Conservation (phyloP, 345 rosid species). For the Eucalyptus marginata region DNA sequence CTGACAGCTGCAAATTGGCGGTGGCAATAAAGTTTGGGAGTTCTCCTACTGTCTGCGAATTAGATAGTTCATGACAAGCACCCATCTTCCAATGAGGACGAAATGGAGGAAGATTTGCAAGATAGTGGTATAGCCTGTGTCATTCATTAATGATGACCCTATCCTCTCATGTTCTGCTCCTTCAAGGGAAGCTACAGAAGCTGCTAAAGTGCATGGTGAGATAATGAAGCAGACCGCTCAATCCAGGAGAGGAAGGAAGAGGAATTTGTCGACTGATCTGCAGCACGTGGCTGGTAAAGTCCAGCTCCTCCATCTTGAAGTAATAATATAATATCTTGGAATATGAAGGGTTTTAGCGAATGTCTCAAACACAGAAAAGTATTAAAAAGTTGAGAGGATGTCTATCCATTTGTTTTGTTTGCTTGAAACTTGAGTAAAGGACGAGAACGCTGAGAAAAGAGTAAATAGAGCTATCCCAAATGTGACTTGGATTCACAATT, state of each 20-base stretch:
- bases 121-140: too few species aligned
- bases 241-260: background rate
- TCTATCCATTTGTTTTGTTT: background rate
- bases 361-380: background rate
- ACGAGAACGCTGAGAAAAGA: background rate
- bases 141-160: too few species aligned
- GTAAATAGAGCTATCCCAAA: background rate
- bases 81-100: too few species aligned
- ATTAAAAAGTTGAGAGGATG: background rate
- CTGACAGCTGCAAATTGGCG: too few species aligned
- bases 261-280: background rate
- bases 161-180: too few species aligned
- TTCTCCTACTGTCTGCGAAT: too few species aligned
- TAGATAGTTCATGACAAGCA: too few species aligned
- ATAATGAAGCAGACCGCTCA: background rate
- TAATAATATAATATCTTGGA: background rate
- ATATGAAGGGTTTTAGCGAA: background rate
- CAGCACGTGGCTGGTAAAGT: background rate
- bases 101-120: too few species aligned
- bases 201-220: background rate
- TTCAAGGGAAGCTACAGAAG: too few species aligned
- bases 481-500: background rate
- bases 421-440: background rate
- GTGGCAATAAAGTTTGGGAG: too few species aligned
- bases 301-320: background rate